Evolutionary conservation across 2,329 filamentous ascomycete species (phyloP).

Genomic region (Ciborinia camelliae): DNA sequence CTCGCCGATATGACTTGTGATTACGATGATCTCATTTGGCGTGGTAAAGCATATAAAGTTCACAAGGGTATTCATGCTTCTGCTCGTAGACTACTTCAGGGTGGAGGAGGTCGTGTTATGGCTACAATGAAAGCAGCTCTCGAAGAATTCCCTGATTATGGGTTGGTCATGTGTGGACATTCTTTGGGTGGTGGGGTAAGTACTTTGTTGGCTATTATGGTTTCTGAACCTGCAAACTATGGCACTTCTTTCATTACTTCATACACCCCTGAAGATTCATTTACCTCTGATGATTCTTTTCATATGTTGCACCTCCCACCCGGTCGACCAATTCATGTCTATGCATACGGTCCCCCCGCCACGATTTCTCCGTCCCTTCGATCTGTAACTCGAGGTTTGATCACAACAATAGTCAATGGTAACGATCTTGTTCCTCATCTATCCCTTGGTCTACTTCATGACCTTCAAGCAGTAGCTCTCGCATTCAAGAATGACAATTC

Average conservation of each 20-base stretch:
- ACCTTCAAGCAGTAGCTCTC: conserved; percentile 68
- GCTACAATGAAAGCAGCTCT: conserved; percentile 50
- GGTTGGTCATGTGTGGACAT: conserved; percentile 54
- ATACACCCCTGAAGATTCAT: conserved; percentile 65
- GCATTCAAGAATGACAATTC: conserved; percentile 70
- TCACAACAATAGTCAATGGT: conserved; percentile 71
- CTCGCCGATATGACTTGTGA: conserved; percentile 57
- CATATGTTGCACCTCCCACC: conserved; percentile 54
- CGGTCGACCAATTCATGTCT: conserved; percentile 71
- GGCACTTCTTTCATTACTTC: conserved; percentile 52
- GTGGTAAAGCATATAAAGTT: conserved; percentile 51
- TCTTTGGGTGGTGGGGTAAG: conserved; percentile 54
- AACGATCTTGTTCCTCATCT: conserved; percentile 71
- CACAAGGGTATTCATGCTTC: conserved; percentile 57
- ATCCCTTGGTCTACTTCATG: conserved; percentile 69
- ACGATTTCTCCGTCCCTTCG: conserved; percentile 69
- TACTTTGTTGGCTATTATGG: conserved; percentile 52
- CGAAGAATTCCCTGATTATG: conserved; percentile 53
- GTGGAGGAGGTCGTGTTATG: conserved; percentile 49
- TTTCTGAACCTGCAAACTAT: conserved; percentile 46
- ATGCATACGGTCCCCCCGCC: conserved; percentile 72
- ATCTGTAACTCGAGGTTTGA: conserved; percentile 66
- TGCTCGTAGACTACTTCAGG: conserved; percentile 48
- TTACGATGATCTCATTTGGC: conserved; percentile 48
- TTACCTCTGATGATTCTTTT: conserved; percentile 50